Conservation (phyloP, 1,284 basidiomycete species). For the Rhizopogon parksii region DNA sequence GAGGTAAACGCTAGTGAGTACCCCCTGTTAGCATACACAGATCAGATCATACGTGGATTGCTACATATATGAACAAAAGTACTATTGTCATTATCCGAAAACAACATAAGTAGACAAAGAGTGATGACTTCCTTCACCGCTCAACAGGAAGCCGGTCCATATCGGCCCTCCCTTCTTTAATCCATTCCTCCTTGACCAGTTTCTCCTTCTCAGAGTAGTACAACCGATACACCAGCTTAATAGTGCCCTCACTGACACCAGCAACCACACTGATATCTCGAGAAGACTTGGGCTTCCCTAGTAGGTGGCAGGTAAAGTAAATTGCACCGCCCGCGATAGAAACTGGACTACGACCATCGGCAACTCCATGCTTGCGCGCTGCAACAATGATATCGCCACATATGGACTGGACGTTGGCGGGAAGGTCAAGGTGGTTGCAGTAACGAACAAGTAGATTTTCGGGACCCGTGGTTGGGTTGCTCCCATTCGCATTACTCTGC, state of each 20-base stretch:
- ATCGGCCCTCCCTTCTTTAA: conserved; percentile 68
- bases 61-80: conserved; percentile 4
- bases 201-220: conserved; percentile 66
- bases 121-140: conserved; percentile 10
- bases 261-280: conserved; percentile 92
- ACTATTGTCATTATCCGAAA: conserved; percentile 11
- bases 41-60: not conserved
- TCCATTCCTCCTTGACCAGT: conserved; percentile 76
- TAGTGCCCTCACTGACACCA: conserved; percentile 95
- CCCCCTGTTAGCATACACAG: too few species aligned
- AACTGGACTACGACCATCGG: conserved; percentile 90
- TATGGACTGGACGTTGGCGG: conserved; percentile 74
- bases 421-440: conserved; percentile 90
- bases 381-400: conserved; percentile 80
- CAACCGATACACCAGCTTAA: conserved; percentile 78
- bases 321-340: conserved; percentile 96
- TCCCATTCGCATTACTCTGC: conserved; percentile 32
- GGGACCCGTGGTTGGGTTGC: conserved; percentile 50
- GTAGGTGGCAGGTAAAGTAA: conserved; percentile 83
- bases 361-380: conserved; percentile 79
- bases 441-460: conserved; percentile 91
- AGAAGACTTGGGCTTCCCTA: conserved; percentile 69
- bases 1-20: conserved; percentile 16
- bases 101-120: conserved; percentile 14
- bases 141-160: conserved; percentile 33